Evolutionary conservation across 169 alveolate species (phyloP).

Genomic region (Plasmodium chabaudi): DNA sequence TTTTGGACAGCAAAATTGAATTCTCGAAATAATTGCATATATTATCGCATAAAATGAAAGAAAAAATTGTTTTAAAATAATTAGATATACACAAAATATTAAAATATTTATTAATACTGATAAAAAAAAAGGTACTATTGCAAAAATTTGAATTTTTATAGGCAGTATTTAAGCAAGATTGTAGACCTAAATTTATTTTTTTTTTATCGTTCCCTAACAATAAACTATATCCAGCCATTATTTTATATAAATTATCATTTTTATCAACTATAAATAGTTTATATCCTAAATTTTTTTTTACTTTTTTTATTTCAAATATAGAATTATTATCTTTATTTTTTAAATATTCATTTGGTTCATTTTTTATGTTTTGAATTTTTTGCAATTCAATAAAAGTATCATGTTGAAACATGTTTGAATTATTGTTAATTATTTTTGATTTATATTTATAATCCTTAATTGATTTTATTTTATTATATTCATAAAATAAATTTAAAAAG

Average conservation of each 20-base stretch:
- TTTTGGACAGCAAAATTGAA: neutral
- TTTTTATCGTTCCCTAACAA: neutral
- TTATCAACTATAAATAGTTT: constrained; percentile 31
- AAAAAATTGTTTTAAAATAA: constrained; percentile 18
- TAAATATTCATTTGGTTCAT: neutral
- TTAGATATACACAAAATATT: constrained; percentile 49
- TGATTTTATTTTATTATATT: constrained; percentile 21
- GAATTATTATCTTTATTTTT: neutral
- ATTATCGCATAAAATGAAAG: constrained; percentile 1
- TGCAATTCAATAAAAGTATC: constrained; percentile 13
- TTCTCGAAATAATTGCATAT: neutral
- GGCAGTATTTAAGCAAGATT: too few species aligned
- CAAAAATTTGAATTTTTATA: neutral
- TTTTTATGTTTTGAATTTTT: neutral
- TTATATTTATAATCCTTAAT: constrained; percentile 51
- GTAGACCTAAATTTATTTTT: neutral
- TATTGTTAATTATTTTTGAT: neutral
- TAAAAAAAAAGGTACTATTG: constrained; percentile 20
- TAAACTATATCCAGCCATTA: constrained; percentile 23
- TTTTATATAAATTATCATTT: constrained; percentile 7
- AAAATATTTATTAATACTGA: constrained; percentile 13
- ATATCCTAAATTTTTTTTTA: constrained; percentile 15
- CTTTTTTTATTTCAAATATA: constrained; percentile 29
- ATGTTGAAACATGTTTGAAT: neutral
- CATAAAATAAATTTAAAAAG: neutral